Evolutionary conservation across 2,329 filamentous ascomycete genomes (phyloP).

Genomic region (Sclerotinia borealis): DNA sequence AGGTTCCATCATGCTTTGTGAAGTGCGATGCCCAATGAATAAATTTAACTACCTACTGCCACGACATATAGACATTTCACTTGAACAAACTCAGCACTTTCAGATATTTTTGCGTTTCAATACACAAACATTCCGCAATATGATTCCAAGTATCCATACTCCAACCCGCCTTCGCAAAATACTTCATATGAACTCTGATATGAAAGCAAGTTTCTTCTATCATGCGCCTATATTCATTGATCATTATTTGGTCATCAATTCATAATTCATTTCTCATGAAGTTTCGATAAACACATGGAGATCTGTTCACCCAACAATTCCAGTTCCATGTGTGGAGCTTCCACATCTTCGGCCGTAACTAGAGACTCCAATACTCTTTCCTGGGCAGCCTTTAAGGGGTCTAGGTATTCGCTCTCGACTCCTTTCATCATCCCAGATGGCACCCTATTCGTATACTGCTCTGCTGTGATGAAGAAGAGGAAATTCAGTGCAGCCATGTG

Average conservation of each 20-base stretch:
- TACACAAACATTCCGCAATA: neutral
- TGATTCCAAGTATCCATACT: constrained; percentile 1
- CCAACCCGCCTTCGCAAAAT: neutral
- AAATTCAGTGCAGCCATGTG: constrained; percentile 57
- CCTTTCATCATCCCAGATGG: constrained; percentile 51
- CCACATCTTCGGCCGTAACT: neutral
- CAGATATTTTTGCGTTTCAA: neutral
- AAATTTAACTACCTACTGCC: neutral
- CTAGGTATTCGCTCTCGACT: constrained; percentile 52
- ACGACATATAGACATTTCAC: neutral
- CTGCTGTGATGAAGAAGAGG: constrained; percentile 48
- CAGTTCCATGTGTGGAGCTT: constrained; percentile 18
- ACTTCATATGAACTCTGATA: neutral
- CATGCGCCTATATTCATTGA: neutral
- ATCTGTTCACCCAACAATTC: constrained; percentile 28
- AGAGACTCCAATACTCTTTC: constrained; percentile 25
- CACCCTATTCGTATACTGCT: constrained; percentile 42
- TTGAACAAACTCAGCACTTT: neutral
- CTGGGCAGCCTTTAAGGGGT: constrained; percentile 45
- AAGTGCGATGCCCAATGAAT: neutral
- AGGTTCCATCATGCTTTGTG: neutral
- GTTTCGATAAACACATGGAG: constrained; percentile 16
- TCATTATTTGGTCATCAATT: neutral
- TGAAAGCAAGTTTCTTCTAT: neutral
- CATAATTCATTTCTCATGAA: constrained; percentile 16